Conservation (phyloP, 2,329 filamentous ascomycete species). For the Ophiocordyceps camponoti-rufipedis region DNA sequence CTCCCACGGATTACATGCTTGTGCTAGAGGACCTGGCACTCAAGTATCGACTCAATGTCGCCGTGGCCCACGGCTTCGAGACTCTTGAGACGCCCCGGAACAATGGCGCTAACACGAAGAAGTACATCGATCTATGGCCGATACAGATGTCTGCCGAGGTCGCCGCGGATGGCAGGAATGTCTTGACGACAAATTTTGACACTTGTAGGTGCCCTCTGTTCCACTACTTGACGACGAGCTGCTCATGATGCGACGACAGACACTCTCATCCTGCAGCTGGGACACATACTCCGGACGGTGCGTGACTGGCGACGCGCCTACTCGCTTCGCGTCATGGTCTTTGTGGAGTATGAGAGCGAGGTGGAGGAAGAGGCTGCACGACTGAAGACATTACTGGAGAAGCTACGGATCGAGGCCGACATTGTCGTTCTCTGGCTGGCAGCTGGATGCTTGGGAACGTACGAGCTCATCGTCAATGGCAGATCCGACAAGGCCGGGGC, state of each 20-base stretch:
- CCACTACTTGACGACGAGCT: no score
- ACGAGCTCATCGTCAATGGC: constrained; percentile 65
- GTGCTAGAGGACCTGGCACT: constrained; percentile 69
- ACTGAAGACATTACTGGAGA: constrained; percentile 57
- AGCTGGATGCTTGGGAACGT: constrained; percentile 51
- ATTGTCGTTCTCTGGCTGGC: constrained; percentile 70
- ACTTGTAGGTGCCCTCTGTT: constrained; percentile 41
- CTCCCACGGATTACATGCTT: constrained; percentile 57
- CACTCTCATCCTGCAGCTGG: constrained; percentile 69
- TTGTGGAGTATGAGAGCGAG: constrained; percentile 77
- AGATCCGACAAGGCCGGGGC: constrained; percentile 32
- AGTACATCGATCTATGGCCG: constrained; percentile 76
- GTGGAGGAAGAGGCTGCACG: constrained; percentile 60
- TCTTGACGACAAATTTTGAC: constrained; percentile 79
- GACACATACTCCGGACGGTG: constrained; percentile 69
- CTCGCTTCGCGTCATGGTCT: constrained; percentile 59
- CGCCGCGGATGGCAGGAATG: constrained; percentile 42
- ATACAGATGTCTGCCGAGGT: constrained; percentile 88
- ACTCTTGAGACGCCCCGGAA: constrained; percentile 51
- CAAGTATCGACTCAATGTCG: constrained; percentile 65
- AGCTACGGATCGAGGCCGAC: constrained; percentile 63
- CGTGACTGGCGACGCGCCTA: constrained; percentile 63
- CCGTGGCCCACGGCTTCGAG: constrained; percentile 67
- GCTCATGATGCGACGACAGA: constrained; percentile 19
- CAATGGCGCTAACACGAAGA: constrained; percentile 42